Evolutionary conservation across 768 basidiomycete species (phyloP), one percentile per base, ranked within the genome.

Genomic region (Tulasnella sp.): DNA sequence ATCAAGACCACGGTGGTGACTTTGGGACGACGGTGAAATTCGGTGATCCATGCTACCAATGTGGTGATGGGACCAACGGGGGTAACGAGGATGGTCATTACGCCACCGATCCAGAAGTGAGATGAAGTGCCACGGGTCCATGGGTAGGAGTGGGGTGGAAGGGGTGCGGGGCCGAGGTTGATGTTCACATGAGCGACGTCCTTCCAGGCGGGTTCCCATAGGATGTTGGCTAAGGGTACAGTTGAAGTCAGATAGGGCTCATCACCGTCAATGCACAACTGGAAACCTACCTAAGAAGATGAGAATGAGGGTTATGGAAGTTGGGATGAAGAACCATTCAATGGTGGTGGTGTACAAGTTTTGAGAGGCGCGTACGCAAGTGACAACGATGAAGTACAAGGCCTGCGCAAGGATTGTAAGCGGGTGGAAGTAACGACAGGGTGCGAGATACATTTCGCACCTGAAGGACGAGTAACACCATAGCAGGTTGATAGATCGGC

Each of bases 171-270:
- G 24, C 55, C 55, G 42, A 56, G 55, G 41, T 56, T 48, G 11
- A 56, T 44, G 41, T 56, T 56, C 19, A 56, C 29, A 26, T 56
- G 55, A 4, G 55, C 55, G 17, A 56, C 17, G 29, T 56, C 55
- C 45, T 56, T 56, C 55, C 55, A 56, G 4, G 55, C 55, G 17
- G 55, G 55, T 48, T 56, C 55, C 55, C 55, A 56, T 13, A 56
- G 41, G 55, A 56, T 56, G 24, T 34, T 43, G n/a, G 55, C 24
- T 4, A 43, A 1, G 10, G n/a, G 32, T 24, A 55, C 26, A 8
- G 53, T 41, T 2, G n/a, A n/a, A n/a, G n/a, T n/a, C n/a, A n/a
- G n/a, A n/a, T n/a, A n/a, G n/a, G n/a, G n/a, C n/a, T n/a, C n/a
- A n/a, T n/a, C n/a, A n/a, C n/a, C n/a, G n/a, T n/a, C n/a, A n/a